These are phyloP conservation scores for Sphaceloma murrayae DNA, from an alignment of 2,329 filamentous ascomycete genomes.

Conservation along the genomic window DNA sequence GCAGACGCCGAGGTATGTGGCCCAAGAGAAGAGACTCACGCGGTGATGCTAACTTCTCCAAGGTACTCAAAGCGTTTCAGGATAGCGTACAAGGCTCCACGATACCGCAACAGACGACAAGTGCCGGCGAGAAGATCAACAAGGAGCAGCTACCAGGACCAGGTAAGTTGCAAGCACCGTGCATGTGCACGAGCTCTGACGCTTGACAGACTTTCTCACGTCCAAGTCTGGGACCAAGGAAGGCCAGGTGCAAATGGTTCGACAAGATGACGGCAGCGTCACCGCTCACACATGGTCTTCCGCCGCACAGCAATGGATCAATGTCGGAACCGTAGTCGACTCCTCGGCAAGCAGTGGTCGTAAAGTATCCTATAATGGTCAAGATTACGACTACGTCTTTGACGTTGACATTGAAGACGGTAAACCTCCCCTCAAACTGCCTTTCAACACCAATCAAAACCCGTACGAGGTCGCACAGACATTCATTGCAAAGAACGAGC, in stretches of 20 bases:
- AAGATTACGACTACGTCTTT: constrained; percentile 93
- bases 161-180: constrained; percentile 25
- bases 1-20: constrained; percentile 58
- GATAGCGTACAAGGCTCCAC: constrained; percentile 72
- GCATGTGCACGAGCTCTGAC: too few species aligned
- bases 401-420: constrained; percentile 95
- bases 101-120: constrained; percentile 78
- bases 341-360: constrained; percentile 68
- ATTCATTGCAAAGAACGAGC: constrained; percentile 80
- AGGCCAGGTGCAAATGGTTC: constrained; percentile 88
- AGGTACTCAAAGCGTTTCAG: constrained; percentile 59
- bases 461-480: constrained; percentile 85
- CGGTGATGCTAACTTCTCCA: not conserved
- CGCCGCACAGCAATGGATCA: constrained; percentile 31
- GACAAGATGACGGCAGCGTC: constrained; percentile 67
- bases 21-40: not conserved
- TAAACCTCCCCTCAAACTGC: constrained; percentile 84
- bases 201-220: constrained; percentile 59
- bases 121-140: constrained; percentile 56
- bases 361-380: constrained; percentile 57
- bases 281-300: constrained; percentile 83
- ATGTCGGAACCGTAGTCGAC: constrained; percentile 83
- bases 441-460: constrained; percentile 86
- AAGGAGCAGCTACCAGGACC: constrained; percentile 85
- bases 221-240: constrained; percentile 86